Evolutionary conservation across 2,329 filamentous ascomycete species (phyloP), one percentile per base, ranked within the genome.

Genomic region (Remersonia thermophila): DNA sequence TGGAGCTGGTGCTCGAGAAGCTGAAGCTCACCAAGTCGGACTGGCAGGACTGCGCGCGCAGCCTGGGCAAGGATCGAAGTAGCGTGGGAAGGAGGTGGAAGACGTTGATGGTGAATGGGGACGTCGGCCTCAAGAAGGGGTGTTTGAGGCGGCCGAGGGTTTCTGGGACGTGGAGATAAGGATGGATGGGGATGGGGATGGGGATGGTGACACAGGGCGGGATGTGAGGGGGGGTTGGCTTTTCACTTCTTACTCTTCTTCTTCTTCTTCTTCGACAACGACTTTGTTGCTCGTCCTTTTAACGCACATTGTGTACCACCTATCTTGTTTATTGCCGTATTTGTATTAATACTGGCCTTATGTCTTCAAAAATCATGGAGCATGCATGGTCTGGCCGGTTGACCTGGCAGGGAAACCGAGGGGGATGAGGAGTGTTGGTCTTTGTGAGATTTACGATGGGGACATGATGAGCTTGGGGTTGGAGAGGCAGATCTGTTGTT

Each of bases 1-100:
- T 80, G n/a, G 74, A 80, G 55, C 63, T 80, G 13, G 73, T 81
- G 27, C 61, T 80, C 5, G 73, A 77, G 52, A 80, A 80, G 59
- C 62, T 80, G 37, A 71, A 70, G 56, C 62, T 81, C 15, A 69
- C 67, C 47, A 77, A 73, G 55, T 63, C 66, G 34, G 74, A 80
- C 39, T 80, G 75, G 76, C 71, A 77, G 40, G 75, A 80, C 51
- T 80, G 75, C 53, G 76, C 75, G 30, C 64, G 73, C 40, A 74
- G 64, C 45, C 60, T 80, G 7, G 75, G 76, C 42, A 73, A 69
- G 48, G 73, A 78, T 55, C 62, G 70, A 35, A 60, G 65, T 39
- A 70, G 65, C 40, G 61, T 78, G 31, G 69, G 67, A 29, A 61
- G 67, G 34, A 60, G 77, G 47, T 81, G 77, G 77, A 75, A 71